Base-by-base conservation (phyloP, 768 basidiomycete genomes). In the Candolleomyces aberdarensis region DNA sequence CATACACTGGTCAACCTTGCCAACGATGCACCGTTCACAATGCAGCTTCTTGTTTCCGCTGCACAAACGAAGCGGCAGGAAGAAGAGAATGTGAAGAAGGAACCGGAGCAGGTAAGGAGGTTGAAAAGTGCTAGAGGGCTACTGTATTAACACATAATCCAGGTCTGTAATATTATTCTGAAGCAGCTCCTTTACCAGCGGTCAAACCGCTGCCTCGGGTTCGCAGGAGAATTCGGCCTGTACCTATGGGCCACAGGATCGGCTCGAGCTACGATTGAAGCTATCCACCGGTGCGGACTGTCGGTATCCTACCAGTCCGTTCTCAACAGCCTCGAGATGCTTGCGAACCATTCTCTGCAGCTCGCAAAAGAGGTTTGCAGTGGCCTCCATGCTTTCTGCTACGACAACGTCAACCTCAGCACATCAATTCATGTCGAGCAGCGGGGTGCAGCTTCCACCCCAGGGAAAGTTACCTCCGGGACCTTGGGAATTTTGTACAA, bases 361-460 rank as follows among this genome's bases (percentile, higher is more conserved):
- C 17, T 14, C 5, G 49, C 49, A 5, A 14, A 8, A 5, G 43
- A 2, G 4, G 17, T 44, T 15, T 4, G 40, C 14, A 3, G 3
- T 46, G 59, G 53, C 22, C 58, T 43, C 14, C 62, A 63, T 44
- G 40, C 47, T 4, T 56, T 50, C 43, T 54, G 44, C 46, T 62
- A 62, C 47, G 57, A 64, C 47, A 64, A 64, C 40, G 11, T 64
- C 47, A 58, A 64, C 32, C 39, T 61, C n/a, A 40, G 32, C 10
- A 54, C 50, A 2, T 64, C 64, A 32, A 62, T 59, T 22, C 56
- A 48, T 40, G 57, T 59, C 14, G 64, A 64, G 46, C 64, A 64
- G 29, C 36, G 53, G 1, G 47, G 54, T 3, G 4, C 9, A 9
- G 11, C 20, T 22, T 9, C 20, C 3, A 46, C 40, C 6, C 49